Base-by-base conservation (phyloP, 2,329 filamentous ascomycete genomes). In the Clathrospora elynae region DNA sequence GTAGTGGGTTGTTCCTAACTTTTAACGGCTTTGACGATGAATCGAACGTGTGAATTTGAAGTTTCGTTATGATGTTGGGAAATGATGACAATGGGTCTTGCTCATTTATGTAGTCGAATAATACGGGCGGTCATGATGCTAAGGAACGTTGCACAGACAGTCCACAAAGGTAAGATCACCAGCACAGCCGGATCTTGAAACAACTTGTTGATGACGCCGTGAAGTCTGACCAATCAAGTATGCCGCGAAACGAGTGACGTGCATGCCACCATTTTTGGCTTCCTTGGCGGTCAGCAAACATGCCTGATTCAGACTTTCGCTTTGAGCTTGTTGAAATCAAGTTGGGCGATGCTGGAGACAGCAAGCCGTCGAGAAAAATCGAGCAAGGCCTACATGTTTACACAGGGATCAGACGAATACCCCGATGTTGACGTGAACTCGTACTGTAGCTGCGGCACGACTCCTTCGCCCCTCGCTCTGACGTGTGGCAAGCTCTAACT, bases 141-240 rank as follows among this genome's bases (percentile, higher is more conserved):
- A 17, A 37, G 12, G 19, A 42, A 35, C 19, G 42, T 28, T 48
- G 42, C 25, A 53, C 33, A 41, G 49, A 44, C 42, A 31, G 44
- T 46, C 25, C 38, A 28, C 23, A 24, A 34, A 19, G 31, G 42
- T 37, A 41, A 40, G 50, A 49, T 51, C 49, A 22, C 30, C 41
- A 39, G 39, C 55, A 56, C 50, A 56, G 55, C 55, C 55, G 51
- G 32, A 34, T 48, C 32, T 20, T 32, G 35, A 28, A 32, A 45
- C 43, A 25, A 17, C 34, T 26, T 26, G 39, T 53, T n/a, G n/a
- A n/a, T n/a, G 46, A 57, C 47, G 46, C 49, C 42, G 42, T 32
- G 22, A 20, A 18, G 18, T 31, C 29, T 17, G 16, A 42, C 52
- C 56, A 55, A 55, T 35, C 31, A 48, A 17, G 29, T 19, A 6